Percentiles rank a stretch among this genome's conserved stretches.
Evolutionary conservation across 1,139 yeast species (phyloP).

Genomic region (Taphrina communis): DNA sequence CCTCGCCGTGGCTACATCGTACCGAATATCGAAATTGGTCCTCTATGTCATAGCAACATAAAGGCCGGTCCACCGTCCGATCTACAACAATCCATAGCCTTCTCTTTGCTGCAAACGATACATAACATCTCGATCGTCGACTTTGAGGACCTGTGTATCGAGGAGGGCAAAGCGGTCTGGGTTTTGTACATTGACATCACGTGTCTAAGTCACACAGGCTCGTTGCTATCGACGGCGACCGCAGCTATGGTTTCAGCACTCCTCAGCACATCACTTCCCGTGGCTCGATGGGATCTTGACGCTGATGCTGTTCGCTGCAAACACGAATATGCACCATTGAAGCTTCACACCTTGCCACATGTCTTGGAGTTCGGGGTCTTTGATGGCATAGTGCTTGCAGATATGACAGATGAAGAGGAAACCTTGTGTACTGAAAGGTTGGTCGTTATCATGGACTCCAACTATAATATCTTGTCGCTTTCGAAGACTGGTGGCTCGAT

Average conservation of each 20-base stretch:
- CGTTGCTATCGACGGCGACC: conserved; percentile 42
- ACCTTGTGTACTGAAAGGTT: conserved; percentile 39
- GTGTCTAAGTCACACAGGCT: conserved; percentile 43
- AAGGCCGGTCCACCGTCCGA: conserved; percentile 43
- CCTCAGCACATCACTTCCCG: conserved; percentile 41
- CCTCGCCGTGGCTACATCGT: conserved; percentile 43
- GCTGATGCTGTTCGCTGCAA: conserved; percentile 33
- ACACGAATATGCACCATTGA: conserved; percentile 30
- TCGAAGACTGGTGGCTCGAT: conserved; percentile 36
- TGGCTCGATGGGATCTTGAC: conserved; percentile 44
- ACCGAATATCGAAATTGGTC: conserved; percentile 43
- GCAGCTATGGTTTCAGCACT: conserved; percentile 42
- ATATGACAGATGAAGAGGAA: conserved; percentile 43
- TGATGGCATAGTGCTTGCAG: conserved; percentile 41
- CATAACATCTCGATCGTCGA: conserved; percentile 23
- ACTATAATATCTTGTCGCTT: conserved; percentile 16
- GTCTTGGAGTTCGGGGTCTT: conserved; percentile 43
- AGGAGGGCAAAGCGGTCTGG: conserved; percentile 43
- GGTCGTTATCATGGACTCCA: conserved; percentile 26
- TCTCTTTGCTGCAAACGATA: conserved; percentile 31
- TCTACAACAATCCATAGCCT: conserved; percentile 42
- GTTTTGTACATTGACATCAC: conserved; percentile 42
- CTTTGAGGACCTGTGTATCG: conserved; percentile 43
- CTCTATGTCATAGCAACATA: conserved; percentile 39
- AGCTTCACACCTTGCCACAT: conserved; percentile 17